phyloP scores from a whole-genome alignment of 2,329 filamentous ascomycete genomes.

The Nannizzia gypsea region DNA sequence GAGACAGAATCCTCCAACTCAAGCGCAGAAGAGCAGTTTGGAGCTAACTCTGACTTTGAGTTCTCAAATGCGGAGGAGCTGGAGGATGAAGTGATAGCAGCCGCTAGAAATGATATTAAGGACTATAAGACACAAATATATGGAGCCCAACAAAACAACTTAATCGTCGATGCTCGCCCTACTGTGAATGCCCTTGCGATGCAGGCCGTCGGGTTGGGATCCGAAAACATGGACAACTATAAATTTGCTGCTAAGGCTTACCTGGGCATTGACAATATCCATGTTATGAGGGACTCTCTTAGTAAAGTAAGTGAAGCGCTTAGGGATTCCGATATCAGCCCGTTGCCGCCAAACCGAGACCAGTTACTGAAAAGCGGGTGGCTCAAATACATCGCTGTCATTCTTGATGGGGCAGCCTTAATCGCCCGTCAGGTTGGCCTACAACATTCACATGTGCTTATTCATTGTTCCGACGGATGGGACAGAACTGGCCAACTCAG shows the following conservation, averaged over 20 bases:
- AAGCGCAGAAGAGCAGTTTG: conserved; percentile 42
- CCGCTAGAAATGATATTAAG: conserved; percentile 46
- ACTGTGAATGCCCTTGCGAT: conserved; percentile 91
- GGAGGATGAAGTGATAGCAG: conserved; percentile 55
- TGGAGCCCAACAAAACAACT: conserved; percentile 81
- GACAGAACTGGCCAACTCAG: conserved; percentile 93
- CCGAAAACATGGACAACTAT: conserved; percentile 97
- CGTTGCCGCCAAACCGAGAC: conserved; percentile 70
- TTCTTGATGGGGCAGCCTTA: conserved; percentile 71
- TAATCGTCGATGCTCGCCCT: conserved; percentile 91
- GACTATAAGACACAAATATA: conserved; percentile 59
- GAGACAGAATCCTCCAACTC: conserved; percentile 34
- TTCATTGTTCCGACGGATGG: conserved; percentile 98
- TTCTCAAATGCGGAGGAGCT: conserved; percentile 51
- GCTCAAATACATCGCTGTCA: conserved; percentile 75
- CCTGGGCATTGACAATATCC: conserved; percentile 94
- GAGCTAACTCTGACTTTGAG: conserved; percentile 37
- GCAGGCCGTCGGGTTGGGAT: conserved; percentile 83
- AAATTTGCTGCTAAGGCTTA: conserved; percentile 83
- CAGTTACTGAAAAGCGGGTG: conserved; percentile 73
- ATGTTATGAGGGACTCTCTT: conserved; percentile 89
- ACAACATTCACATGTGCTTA: conserved; percentile 85
- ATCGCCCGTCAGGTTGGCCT: conserved; percentile 83
- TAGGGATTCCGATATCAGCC: conserved; percentile 82
- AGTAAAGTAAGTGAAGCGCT: conserved; percentile 78